A percentile compares a stretch with the other conserved stretches of the same genome.
These are phyloP conservation scores for Leccinum olivaceopallidum DNA, from an alignment of 768 basidiomycete species.

Conservation along the genomic window DNA sequence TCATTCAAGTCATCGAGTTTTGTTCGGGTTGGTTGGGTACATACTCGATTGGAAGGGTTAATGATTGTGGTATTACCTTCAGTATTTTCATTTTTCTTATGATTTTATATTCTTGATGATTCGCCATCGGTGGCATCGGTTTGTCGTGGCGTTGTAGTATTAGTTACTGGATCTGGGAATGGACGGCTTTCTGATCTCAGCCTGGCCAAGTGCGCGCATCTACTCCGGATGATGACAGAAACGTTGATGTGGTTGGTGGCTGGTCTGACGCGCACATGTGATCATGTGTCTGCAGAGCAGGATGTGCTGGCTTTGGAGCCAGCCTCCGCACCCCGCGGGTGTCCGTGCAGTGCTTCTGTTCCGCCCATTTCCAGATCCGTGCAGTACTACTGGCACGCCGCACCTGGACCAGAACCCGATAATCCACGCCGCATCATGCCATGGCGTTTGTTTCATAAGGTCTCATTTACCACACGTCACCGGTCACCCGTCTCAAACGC, in stretches of 20 bases:
- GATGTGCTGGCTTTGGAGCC: slow-evolving; percentile 5
- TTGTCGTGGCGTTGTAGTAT: slow-evolving; percentile 32
- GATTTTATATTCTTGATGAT: slow-evolving; percentile 33
- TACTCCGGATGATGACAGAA: background rate
- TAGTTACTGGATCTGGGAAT: slow-evolving; percentile 16
- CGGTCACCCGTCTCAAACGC: background rate
- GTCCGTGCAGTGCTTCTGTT: slow-evolving; percentile 12
- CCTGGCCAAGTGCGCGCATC: background rate
- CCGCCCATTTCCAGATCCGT: slow-evolving; percentile 24
- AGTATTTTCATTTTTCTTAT: slow-evolving; percentile 24
- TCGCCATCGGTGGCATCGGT: slow-evolving; percentile 31
- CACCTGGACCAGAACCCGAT: background rate
- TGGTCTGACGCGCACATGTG: background rate
- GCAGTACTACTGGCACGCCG: slow-evolving; percentile 7
- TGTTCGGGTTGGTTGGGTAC: slow-evolving; percentile 29
- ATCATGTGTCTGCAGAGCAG: background rate
- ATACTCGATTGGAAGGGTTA: slow-evolving; percentile 32
- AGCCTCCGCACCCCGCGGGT: slow-evolving; percentile 7
- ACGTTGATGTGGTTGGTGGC: background rate
- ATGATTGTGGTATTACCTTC: slow-evolving; percentile 30
- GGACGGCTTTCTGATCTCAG: background rate
- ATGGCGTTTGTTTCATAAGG: slow-evolving; percentile 1
- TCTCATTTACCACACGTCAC: slow-evolving; percentile 8
- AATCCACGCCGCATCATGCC: slow-evolving; percentile 5
- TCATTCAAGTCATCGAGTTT: slow-evolving; percentile 29